Percentiles rank a stretch among this genome's conserved stretches.
Conservation (phyloP, 2,329 filamentous ascomycete species). For the Venturia pyrina region DNA sequence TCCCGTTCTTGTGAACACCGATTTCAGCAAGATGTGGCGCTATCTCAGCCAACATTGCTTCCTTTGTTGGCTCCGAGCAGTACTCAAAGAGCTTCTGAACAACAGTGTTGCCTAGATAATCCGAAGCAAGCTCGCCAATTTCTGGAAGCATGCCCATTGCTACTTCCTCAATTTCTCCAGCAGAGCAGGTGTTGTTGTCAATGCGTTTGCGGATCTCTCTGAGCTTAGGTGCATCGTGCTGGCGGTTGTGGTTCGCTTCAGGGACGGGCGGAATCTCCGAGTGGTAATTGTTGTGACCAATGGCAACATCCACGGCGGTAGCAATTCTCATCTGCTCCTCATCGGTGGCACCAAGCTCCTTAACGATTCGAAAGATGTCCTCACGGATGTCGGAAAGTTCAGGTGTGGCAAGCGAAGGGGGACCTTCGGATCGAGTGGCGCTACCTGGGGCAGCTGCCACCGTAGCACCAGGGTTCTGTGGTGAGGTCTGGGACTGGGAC, state of each 20-base stretch:
- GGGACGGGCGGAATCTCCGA: slow-evolving; percentile 82
- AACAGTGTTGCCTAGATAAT: slow-evolving; percentile 98
- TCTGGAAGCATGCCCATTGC: slow-evolving; percentile 92
- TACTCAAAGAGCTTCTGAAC: slow-evolving; percentile 98
- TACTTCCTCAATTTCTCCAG: slow-evolving; percentile 82
- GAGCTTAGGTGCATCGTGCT: slow-evolving; percentile 89
- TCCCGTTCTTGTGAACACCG: slow-evolving; percentile 97
- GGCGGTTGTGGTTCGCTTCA: slow-evolving; percentile 77
- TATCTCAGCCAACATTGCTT: slow-evolving; percentile 83
- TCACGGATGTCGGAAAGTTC: slow-evolving; percentile 66
- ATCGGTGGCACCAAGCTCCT: slow-evolving; percentile 75
- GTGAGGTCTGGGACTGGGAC: slow-evolving; percentile 15
- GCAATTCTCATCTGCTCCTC: slow-evolving; percentile 68
- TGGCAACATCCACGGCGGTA: slow-evolving; percentile 63
- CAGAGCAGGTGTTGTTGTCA: slow-evolving; percentile 82
- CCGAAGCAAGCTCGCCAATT: slow-evolving; percentile 86
- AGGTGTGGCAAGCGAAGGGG: slow-evolving; percentile 53
- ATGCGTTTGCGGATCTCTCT: slow-evolving; percentile 96
- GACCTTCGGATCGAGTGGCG: slow-evolving; percentile 23
- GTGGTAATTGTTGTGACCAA: slow-evolving; percentile 61
- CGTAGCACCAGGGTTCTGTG: slow-evolving; percentile 30
- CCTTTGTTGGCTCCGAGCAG: slow-evolving; percentile 81
- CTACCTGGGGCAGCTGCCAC: slow-evolving; percentile 34
- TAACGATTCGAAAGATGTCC: slow-evolving; percentile 78
- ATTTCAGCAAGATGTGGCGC: slow-evolving; percentile 90